Evolutionary conservation across 805 yeast species (phyloP), one percentile per base, ranked within the genome.

Genomic region (Yarrowia bubula): DNA sequence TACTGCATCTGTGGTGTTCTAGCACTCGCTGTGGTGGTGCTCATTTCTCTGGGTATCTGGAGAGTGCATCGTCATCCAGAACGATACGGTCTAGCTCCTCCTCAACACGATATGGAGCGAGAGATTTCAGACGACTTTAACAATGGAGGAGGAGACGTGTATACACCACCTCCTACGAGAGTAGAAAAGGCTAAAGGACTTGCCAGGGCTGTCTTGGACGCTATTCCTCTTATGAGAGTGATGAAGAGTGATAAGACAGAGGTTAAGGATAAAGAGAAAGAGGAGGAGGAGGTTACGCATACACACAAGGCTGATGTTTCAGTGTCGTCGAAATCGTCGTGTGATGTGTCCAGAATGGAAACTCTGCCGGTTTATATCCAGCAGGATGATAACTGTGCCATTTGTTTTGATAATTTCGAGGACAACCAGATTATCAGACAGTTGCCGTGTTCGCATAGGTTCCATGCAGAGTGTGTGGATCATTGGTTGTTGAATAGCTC

Each of bases 121-220:
- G 33, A 51, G 33, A 42, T 38, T 35, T 48, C 64, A 10, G 50
- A 50, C 18, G 60, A 39, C 18, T 65, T 57, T 10, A 37, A 46
- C 38, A 68, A 64, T 18, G 64, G 67, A 8, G 67, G 65, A 15
- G 70, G 69, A 5, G 55, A 58, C 32, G 42, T 66, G 10, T 62
- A 63, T 14, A 28, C 64, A 17, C 66, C 60, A 4, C 65, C 68
- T 22, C 65, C 68, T 31, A 50, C 71, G 1, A 35, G 61, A 0
- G 64, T 58, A 10, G 51, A 42, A 8, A 58, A 43, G 3, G 77
- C 78, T 31, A 70, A 69, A 15, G 77, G 77, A 4, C 69, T 75
- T n/a, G 78, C 78, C 7, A 65, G 74, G 18, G 78, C 77, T 1
- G 75, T 75, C 18, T 67, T 75, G 50, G 78, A 75, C 66, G 71